Conservation (phyloP, 2,329 filamentous ascomycete species). For the Aspergillus sp. region DNA sequence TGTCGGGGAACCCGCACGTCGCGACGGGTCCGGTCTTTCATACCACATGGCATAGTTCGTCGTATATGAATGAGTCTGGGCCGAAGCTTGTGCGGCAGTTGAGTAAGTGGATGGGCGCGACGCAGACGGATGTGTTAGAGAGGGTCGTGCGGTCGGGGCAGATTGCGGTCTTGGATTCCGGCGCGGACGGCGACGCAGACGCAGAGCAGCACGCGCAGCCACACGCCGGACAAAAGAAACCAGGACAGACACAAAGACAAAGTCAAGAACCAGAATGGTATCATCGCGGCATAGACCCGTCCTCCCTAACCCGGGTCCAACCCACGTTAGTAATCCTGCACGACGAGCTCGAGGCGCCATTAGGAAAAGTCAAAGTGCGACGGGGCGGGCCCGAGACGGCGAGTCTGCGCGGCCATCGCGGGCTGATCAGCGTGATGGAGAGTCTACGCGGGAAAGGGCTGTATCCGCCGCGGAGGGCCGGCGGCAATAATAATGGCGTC, state of each 20-base stretch:
- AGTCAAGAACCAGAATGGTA: conserved; percentile 9
- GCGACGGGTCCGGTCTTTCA: conserved; percentile 51
- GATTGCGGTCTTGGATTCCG: not conserved
- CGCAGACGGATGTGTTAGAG: conserved; percentile 11
- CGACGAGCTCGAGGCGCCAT: conserved; percentile 76
- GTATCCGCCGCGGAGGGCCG: conserved; percentile 34
- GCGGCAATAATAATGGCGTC: conserved; percentile 24
- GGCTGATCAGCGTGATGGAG: conserved; percentile 65
- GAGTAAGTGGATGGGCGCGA: conserved; percentile 41
- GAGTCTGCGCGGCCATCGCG: conserved; percentile 72
- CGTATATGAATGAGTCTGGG: conserved; percentile 83
- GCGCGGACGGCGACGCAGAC: not conserved
- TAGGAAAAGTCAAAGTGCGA: conserved; percentile 67
- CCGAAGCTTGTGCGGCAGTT: conserved; percentile 67
- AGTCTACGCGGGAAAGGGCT: conserved; percentile 48
- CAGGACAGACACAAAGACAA: not conserved
- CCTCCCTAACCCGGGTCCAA: conserved; percentile 12
- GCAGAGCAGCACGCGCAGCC: not conserved
- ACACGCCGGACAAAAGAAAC: not conserved
- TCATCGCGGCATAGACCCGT: conserved; percentile 20
- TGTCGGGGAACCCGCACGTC: conserved; percentile 47
- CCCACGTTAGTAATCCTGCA: conserved; percentile 73
- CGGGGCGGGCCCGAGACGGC: conserved; percentile 54
- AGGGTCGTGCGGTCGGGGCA: conserved; percentile 6
- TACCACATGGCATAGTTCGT: conserved; percentile 65